Conservation (phyloP, 2,329 filamentous ascomycete genomes). For the Nannizzia gypsea region DNA sequence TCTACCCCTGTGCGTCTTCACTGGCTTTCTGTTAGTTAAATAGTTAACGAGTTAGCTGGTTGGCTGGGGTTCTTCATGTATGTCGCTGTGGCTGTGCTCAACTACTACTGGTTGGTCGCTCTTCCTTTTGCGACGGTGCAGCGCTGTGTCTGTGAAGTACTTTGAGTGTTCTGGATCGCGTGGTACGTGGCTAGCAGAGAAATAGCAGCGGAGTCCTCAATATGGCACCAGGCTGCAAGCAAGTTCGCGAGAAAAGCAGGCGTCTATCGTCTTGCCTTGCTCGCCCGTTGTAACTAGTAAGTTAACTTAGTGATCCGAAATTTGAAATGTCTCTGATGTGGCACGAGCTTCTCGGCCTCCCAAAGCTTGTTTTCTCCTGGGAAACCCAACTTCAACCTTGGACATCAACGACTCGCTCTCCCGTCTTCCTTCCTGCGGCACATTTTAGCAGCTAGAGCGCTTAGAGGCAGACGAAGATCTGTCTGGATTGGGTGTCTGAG, state of each 20-base stretch:
- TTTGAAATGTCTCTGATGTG: neutral
- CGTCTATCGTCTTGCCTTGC: too few species aligned
- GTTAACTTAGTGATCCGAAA: neutral
- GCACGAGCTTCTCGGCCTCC: neutral
- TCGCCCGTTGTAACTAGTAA: neutral
- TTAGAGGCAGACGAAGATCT: neutral
- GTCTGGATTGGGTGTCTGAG: neutral
- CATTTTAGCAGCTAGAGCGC: neutral
- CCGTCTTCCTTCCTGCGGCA: neutral
- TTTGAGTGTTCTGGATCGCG: too few species aligned
- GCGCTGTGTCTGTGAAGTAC: too few species aligned
- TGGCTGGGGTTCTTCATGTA: neutral
- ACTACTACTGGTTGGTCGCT: neutral
- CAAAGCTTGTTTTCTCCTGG: neutral
- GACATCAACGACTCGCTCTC: neutral
- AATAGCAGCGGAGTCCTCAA: too few species aligned
- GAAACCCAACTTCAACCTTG: slow-evolving; percentile 2
- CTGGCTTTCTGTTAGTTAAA: neutral
- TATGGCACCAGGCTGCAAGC: too few species aligned
- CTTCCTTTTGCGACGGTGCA: neutral
- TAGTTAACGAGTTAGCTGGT: too few species aligned
- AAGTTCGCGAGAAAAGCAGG: too few species aligned
- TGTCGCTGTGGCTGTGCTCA: slow-evolving; percentile 3
- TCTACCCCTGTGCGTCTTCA: neutral
- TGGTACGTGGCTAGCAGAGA: too few species aligned